A percentile compares a stretch with the other conserved stretches of the same genome.
phyloP scores from a whole-genome alignment of 2,329 filamentous ascomycete genomes.

The Dothistroma pini region DNA sequence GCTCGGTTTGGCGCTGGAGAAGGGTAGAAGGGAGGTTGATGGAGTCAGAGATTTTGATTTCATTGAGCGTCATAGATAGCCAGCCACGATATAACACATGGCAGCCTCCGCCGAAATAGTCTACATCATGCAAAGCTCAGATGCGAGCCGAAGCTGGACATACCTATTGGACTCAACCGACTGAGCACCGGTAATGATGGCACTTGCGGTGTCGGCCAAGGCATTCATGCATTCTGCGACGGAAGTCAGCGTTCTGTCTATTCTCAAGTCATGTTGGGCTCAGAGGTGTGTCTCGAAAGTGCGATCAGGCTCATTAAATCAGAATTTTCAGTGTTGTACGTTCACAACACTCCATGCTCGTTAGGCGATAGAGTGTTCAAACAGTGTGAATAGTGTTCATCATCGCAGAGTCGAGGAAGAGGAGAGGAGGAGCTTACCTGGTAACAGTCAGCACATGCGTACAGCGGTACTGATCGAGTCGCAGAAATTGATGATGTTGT shows the following conservation, averaged over 20 bases:
- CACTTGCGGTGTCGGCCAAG: background rate
- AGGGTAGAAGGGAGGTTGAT: background rate
- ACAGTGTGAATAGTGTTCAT: conserved; percentile 72
- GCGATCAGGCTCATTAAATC: conserved; percentile 41
- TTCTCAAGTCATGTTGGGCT: background rate
- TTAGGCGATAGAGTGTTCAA: conserved; percentile 56
- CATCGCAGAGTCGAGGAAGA: conserved; percentile 44
- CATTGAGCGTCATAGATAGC: conserved; percentile 18
- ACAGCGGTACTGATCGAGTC: background rate
- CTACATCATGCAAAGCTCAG: conserved; percentile 19
- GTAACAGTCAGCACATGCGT: conserved; percentile 18
- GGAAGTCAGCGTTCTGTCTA: conserved; percentile 7
- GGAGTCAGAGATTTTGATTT: conserved; percentile 31
- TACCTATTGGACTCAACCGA: conserved; percentile 7
- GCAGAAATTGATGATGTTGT: conserved; percentile 1
- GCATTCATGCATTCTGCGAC: conserved; percentile 1
- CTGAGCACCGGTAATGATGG: background rate
- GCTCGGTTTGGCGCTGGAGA: background rate
- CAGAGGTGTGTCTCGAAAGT: background rate
- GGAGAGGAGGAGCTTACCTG: conserved; percentile 19
- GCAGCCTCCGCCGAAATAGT: conserved; percentile 15
- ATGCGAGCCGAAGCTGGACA: background rate
- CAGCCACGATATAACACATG: background rate
- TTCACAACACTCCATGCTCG: conserved; percentile 53
- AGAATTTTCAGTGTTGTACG: conserved; percentile 63